A percentile compares a stretch with the other conserved stretches of the same genome.
These are phyloP conservation scores for Raddia distichophylla DNA, from an alignment of 176 grass and related monocot species.

Conservation along the genomic window DNA sequence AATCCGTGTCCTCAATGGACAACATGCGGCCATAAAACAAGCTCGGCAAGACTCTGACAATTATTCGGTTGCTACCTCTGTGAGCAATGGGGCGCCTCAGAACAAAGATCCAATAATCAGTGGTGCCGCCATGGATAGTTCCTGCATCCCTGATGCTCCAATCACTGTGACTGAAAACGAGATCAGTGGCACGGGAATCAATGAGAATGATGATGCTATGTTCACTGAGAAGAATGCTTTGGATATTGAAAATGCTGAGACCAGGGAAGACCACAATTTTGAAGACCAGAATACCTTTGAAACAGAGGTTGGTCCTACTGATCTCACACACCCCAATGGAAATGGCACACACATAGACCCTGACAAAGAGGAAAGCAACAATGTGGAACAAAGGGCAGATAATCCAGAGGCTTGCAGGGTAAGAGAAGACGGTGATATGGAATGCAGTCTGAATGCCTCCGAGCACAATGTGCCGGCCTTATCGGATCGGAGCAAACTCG, in stretches of 20 bases:
- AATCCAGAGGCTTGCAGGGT: not conserved
- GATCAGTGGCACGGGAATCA: constrained; percentile 25
- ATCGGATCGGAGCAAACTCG: constrained; percentile 17
- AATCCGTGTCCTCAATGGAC: constrained; percentile 33
- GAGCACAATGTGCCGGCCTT: not conserved
- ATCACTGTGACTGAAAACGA: not conserved
- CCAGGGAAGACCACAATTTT: not conserved
- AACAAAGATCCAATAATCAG: not conserved
- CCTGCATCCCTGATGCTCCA: not conserved
- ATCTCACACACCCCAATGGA: not conserved
- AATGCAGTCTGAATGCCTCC: not conserved
- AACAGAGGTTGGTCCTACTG: constrained; percentile 29
- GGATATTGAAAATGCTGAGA: not conserved
- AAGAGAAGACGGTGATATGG: constrained; percentile 7
- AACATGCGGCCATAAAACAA: constrained; percentile 42
- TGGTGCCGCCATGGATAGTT: not conserved
- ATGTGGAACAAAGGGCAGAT: not conserved
- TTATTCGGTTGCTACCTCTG: constrained; percentile 25
- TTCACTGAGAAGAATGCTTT: constrained; percentile 9
- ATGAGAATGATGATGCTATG: not conserved
- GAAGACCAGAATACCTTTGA: constrained; percentile 14
- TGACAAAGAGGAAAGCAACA: constrained; percentile 26
- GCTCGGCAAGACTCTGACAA: constrained; percentile 32
- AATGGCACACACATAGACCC: not conserved
- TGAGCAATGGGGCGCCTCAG: constrained; percentile 27